Percentiles rank a stretch among this genome's conserved stretches.
Evolutionary conservation across 2,329 filamentous ascomycete genomes (phyloP).

Genomic region (Neopestalotiopsis clavispora): DNA sequence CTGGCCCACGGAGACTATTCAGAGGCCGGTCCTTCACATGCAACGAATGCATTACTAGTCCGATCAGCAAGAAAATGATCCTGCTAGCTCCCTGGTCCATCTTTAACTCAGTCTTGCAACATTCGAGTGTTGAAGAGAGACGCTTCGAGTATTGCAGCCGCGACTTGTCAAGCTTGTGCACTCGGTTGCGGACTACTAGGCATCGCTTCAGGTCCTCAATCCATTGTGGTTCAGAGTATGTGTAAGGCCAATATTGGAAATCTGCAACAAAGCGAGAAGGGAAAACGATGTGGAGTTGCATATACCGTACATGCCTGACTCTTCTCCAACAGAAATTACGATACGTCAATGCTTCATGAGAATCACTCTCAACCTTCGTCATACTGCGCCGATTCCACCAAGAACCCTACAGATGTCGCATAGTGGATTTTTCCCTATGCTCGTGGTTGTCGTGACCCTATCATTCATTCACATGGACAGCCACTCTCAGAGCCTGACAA

Average conservation of each 20-base stretch:
- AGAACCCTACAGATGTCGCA: slow-evolving; percentile 42
- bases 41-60: slow-evolving; percentile 39
- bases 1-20: slow-evolving; percentile 19
- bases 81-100: slow-evolving; percentile 42
- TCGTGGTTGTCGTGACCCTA: slow-evolving; percentile 43
- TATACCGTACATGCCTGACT: slow-evolving; percentile 47
- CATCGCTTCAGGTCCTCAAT: slow-evolving; percentile 54
- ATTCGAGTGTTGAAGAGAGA: slow-evolving; percentile 19
- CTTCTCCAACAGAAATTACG: slow-evolving; percentile 33
- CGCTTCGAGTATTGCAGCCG: slow-evolving; percentile 26
- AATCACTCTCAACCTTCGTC: slow-evolving; percentile 45
- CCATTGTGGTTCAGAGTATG: slow-evolving; percentile 52
- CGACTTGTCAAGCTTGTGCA: background rate
- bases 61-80: slow-evolving; percentile 48
- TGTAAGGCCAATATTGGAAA: slow-evolving; percentile 53
- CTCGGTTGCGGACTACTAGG: slow-evolving; percentile 40
- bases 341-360: slow-evolving; percentile 47
- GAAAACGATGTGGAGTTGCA: background rate
- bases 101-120: slow-evolving; percentile 21
- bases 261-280: slow-evolving; percentile 38
- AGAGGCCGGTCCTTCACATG: background rate
- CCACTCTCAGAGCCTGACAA: slow-evolving; percentile 13
- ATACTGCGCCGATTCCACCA: slow-evolving; percentile 38
- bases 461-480: slow-evolving; percentile 46
- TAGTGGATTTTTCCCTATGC: slow-evolving; percentile 45